Conservation (phyloP, 2,329 filamentous ascomycete genomes). For the Hypoxylon sp. region DNA sequence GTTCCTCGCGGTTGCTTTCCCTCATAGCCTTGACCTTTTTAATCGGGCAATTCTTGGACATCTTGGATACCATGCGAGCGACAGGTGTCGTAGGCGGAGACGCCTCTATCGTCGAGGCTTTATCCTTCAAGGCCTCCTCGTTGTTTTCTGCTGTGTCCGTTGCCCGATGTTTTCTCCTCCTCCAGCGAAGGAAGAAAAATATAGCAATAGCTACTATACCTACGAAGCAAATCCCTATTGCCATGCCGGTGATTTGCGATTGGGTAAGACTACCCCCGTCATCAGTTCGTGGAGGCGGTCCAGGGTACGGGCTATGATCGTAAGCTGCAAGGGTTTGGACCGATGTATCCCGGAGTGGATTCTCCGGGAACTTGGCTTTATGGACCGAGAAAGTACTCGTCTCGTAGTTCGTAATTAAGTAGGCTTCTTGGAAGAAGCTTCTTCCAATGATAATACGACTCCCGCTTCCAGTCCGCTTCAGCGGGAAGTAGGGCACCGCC, state of each 20-base stretch:
- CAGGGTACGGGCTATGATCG: conserved; percentile 57
- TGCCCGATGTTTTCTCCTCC: conserved; percentile 38
- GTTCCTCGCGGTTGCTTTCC: conserved; percentile 12
- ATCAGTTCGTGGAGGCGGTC: conserved; percentile 40
- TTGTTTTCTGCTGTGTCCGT: conserved; percentile 27
- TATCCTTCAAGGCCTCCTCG: conserved; percentile 50
- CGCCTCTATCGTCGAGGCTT: conserved; percentile 46
- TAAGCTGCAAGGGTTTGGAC: conserved; percentile 54
- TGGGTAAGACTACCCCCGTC: conserved; percentile 47
- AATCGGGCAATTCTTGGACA: conserved; percentile 46
- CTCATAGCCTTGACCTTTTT: conserved; percentile 44
- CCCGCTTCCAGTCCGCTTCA: conserved; percentile 63
- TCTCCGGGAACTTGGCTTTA: conserved; percentile 61
- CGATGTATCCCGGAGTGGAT: conserved; percentile 51
- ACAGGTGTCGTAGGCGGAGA: conserved; percentile 49
- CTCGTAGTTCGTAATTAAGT: conserved; percentile 65
- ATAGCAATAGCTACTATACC: conserved; percentile 44
- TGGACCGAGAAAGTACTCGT: conserved; percentile 61
- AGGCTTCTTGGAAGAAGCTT: conserved; percentile 74
- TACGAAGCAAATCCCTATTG: conserved; percentile 51
- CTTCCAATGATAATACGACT: conserved; percentile 69
- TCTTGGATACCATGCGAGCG: conserved; percentile 53
- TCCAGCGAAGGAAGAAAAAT: conserved; percentile 48
- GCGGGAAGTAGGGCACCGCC: conserved; percentile 69
- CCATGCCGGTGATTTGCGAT: conserved; percentile 56